A percentile compares a stretch with the other conserved stretches of the same genome.
Conservation (phyloP, 331 rosid genomes). For the Erythrophleum ivorense region DNA sequence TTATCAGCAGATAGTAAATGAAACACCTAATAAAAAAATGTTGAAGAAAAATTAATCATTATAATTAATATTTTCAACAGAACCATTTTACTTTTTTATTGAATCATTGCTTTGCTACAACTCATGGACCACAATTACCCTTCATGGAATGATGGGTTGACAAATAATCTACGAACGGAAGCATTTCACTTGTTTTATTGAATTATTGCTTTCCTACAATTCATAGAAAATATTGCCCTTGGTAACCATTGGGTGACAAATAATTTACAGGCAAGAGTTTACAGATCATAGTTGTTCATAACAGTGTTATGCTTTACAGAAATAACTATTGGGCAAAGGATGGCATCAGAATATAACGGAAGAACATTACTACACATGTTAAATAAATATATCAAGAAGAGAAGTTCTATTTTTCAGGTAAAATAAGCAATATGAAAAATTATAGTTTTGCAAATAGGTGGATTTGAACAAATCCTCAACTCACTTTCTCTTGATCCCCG, state of each 20-base stretch:
- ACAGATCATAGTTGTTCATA: conserved; percentile 19
- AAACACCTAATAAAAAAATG: neutral
- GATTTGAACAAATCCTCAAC: conserved; percentile 40
- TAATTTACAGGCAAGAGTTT: neutral
- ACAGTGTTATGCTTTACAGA: neutral
- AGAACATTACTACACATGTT: neutral
- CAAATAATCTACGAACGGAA: conserved; percentile 4
- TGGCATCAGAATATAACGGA: conserved; percentile 26
- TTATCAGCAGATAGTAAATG: neutral
- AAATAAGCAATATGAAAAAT: conserved; percentile 3
- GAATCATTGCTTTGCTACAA: conserved; percentile 12
- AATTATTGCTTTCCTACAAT: conserved; percentile 8
- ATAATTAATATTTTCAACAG: conserved; percentile 5
- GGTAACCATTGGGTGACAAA: neutral
- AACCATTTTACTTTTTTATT: neutral
- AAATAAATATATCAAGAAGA: conserved; percentile 9
- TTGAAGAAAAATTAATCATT: neutral
- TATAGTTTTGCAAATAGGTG: neutral
- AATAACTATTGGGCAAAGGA: neutral
- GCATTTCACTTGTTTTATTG: neutral
- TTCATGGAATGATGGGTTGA: neutral
- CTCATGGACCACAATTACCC: neutral
- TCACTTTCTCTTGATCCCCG: conserved; percentile 85
- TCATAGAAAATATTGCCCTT: neutral
- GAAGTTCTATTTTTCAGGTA: neutral